A percentile compares a stretch with the other conserved stretches of the same genome.
These are phyloP conservation scores for Boletus subparvulus DNA, from an alignment of 768 basidiomycete species.

Conservation along the genomic window DNA sequence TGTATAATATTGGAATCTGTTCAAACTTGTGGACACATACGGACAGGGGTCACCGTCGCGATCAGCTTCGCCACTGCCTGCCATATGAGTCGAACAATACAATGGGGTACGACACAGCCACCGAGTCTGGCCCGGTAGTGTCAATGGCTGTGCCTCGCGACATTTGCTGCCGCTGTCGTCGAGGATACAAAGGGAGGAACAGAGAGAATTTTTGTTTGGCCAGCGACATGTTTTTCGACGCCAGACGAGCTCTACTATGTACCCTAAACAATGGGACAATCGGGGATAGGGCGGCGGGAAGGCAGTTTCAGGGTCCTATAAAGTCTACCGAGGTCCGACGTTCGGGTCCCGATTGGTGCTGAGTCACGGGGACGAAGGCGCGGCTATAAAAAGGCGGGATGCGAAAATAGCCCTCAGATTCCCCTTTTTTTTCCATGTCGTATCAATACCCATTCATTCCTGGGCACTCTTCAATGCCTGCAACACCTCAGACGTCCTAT, in stretches of 20 bases:
- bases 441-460: slow-evolving; percentile 47
- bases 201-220: no score
- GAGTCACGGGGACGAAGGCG: slow-evolving; percentile 22
- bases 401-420: slow-evolving; percentile 16
- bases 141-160: neutral
- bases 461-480: slow-evolving; percentile 48
- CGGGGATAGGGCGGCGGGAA: neutral
- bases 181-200: no score
- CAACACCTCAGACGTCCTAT: slow-evolving; percentile 45
- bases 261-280: neutral
- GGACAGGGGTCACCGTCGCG: neutral
- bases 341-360: slow-evolving; percentile 22
- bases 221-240: no score
- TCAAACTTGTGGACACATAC: neutral
- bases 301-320: slow-evolving; percentile 8
- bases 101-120: neutral
- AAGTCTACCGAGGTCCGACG: neutral
- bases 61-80: neutral
- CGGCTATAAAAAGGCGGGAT: slow-evolving; percentile 34
- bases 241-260: no score
- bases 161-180: neutral
- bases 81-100: neutral
- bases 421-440: slow-evolving; percentile 44
- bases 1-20: no score
- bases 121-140: neutral